A percentile compares a stretch with the other conserved stretches of the same genome.
These are phyloP conservation scores for Sutorius eximius DNA, from an alignment of 1,284 basidiomycete species.

Conservation along the genomic window DNA sequence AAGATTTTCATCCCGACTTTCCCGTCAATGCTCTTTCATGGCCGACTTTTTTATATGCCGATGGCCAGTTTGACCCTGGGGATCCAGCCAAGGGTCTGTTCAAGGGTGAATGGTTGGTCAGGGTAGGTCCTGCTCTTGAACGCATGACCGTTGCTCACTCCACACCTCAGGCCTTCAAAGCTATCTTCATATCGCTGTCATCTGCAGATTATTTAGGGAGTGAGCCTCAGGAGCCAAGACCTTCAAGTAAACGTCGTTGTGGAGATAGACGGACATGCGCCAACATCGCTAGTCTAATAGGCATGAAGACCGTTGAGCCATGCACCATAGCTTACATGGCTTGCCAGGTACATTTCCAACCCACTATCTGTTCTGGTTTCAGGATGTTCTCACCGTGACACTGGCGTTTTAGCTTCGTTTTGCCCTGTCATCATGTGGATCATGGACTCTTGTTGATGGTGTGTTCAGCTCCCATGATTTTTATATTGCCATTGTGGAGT, in stretches of 20 bases:
- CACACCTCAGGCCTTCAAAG: not conserved
- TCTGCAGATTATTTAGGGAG: not conserved
- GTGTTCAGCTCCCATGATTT: too few relatives aligned
- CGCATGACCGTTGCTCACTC: not conserved
- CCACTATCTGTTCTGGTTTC: too few relatives aligned
- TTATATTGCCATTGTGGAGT: too few relatives aligned
- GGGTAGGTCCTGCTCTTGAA: not conserved
- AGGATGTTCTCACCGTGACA: too few relatives aligned
- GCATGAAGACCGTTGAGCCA: not conserved
- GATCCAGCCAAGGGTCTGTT: not conserved
- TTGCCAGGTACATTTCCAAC: not conserved
- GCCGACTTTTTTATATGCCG: not conserved
- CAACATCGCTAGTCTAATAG: not conserved
- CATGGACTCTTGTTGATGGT: too few relatives aligned
- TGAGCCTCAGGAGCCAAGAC: not conserved
- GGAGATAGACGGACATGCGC: not conserved
- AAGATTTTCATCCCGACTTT: not conserved
- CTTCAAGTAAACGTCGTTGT: not conserved
- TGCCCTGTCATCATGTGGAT: too few relatives aligned
- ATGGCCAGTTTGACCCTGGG: not conserved
- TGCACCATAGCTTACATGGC: not conserved
- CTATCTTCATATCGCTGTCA: not conserved
- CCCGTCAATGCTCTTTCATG: not conserved
- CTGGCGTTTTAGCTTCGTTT: too few relatives aligned
- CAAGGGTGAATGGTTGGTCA: not conserved